Conservation (phyloP, 192 early-diverging fungal genomes). For the Chytriomyces confervae region DNA sequence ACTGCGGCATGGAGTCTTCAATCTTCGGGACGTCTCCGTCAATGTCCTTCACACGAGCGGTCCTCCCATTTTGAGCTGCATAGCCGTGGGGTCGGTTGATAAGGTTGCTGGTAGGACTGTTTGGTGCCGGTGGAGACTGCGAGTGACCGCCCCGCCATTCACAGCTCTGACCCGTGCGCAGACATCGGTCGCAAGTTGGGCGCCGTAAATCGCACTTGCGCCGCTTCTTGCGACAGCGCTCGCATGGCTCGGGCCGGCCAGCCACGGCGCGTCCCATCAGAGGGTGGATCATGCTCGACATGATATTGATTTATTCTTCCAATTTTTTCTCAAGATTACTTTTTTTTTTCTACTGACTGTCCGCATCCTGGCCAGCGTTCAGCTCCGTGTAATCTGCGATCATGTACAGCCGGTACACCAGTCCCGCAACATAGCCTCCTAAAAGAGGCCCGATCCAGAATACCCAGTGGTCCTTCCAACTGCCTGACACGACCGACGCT, state of each 20-base stretch:
- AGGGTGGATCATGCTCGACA: neutral
- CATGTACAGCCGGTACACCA: slow-evolving; percentile 43
- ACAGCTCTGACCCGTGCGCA: neutral
- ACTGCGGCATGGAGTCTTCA: neutral
- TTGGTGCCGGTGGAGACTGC: neutral
- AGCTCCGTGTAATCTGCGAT: slow-evolving; percentile 36
- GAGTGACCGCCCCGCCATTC: neutral
- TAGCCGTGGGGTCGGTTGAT: neutral
- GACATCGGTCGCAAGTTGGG: neutral
- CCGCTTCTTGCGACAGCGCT: neutral
- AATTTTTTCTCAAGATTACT: too few species aligned
- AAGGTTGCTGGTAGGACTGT: neutral
- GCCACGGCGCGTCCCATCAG: neutral
- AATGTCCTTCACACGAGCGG: neutral
- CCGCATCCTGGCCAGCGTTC: slow-evolving; percentile 31
- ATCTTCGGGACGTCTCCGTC: neutral
- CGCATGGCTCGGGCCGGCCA: slow-evolving; percentile 2
- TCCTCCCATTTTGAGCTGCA: neutral
- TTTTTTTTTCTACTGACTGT: neutral
- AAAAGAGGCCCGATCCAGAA: slow-evolving; percentile 59
- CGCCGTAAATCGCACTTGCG: neutral
- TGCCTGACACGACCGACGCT: slow-evolving; percentile 56
- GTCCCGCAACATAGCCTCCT: slow-evolving; percentile 35
- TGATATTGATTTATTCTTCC: too few species aligned
- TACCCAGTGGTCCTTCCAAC: slow-evolving; percentile 61